phyloP scores from a whole-genome alignment of 1,139 yeast species.

The Debaryomyces nepalensis region DNA sequence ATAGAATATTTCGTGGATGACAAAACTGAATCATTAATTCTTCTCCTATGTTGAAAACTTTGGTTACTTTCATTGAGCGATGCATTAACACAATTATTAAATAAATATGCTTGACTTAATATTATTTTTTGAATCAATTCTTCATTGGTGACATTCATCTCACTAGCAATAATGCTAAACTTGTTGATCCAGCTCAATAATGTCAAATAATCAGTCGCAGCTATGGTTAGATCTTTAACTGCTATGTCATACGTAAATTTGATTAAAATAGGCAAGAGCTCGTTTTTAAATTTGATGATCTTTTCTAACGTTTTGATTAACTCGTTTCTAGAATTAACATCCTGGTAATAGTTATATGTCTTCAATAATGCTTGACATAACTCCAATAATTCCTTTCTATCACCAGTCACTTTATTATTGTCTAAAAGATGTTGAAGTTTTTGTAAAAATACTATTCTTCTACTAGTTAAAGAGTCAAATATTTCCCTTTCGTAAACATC shows the following conservation, averaged over 20 bases:
- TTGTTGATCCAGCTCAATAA: conserved; percentile 60
- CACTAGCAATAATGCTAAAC: conserved; percentile 15
- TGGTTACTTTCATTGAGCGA: conserved; percentile 6
- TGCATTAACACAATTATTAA: conserved; percentile 24
- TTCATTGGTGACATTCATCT: conserved; percentile 24
- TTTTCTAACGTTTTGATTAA: conserved; percentile 42
- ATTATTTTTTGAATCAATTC: conserved; percentile 21
- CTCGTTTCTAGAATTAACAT: conserved; percentile 48
- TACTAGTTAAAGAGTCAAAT: conserved; percentile 38
- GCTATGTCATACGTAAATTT: conserved; percentile 45
- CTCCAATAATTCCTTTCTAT: conserved; percentile 22
- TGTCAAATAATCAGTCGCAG: conserved; percentile 59
- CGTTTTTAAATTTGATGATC: conserved; percentile 36
- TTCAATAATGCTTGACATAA: conserved; percentile 38
- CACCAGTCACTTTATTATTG: conserved; percentile 22
- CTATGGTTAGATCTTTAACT: conserved; percentile 38
- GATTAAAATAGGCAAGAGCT: conserved; percentile 37
- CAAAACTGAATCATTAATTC: conserved; percentile 51
- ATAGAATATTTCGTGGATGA: conserved; percentile 40
- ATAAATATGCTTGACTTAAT: conserved; percentile 28
- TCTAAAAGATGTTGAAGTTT: conserved; percentile 21
- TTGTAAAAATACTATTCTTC: conserved; percentile 36
- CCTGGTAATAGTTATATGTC: conserved; percentile 57
- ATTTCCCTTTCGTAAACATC: conserved; percentile 27
- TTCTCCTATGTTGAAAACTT: conserved; percentile 40